Evolutionary conservation across 1,139 yeast species (phyloP).

Genomic region (Blastobotrys illinoisensis): DNA sequence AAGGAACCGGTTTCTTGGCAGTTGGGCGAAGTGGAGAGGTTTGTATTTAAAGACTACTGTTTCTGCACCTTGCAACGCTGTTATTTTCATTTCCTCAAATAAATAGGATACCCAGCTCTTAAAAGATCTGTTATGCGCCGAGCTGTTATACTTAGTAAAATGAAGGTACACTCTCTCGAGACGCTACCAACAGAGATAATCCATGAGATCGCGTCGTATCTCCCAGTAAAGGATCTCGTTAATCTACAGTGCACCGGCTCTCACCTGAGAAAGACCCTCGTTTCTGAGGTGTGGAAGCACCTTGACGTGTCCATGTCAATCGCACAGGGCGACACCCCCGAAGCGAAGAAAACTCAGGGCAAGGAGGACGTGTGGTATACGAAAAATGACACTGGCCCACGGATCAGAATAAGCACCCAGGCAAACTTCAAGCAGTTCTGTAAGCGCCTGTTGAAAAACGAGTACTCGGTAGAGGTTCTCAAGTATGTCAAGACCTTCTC

Average conservation of each 20-base stretch:
- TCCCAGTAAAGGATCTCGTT: conserved; percentile 7
- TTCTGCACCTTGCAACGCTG: not conserved
- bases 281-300: conserved; percentile 11
- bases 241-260: conserved; percentile 7
- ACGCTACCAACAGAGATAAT: conserved; percentile 11
- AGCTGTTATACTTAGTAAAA: not conserved
- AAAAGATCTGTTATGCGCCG: no score
- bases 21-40: not conserved
- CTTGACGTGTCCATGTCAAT: conserved; percentile 5
- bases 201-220: conserved; percentile 8
- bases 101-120: no score
- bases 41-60: not conserved
- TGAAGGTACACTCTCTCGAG: not conserved
- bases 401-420: not conserved
- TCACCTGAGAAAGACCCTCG: conserved; percentile 8
- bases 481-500: conserved; percentile 8
- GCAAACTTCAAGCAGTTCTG: conserved; percentile 2
- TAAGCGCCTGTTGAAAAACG: conserved; percentile 2
- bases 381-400: not conserved
- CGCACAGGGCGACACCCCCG: not conserved
- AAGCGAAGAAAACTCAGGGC: not conserved
- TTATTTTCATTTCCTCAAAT: not conserved
- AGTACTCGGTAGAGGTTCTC: conserved; percentile 3
- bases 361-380: not conserved
- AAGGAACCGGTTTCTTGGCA: not conserved